These are phyloP conservation scores for Smittium culicis DNA, from an alignment of 371 early-diverging fungal species.

Conservation along the genomic window DNA sequence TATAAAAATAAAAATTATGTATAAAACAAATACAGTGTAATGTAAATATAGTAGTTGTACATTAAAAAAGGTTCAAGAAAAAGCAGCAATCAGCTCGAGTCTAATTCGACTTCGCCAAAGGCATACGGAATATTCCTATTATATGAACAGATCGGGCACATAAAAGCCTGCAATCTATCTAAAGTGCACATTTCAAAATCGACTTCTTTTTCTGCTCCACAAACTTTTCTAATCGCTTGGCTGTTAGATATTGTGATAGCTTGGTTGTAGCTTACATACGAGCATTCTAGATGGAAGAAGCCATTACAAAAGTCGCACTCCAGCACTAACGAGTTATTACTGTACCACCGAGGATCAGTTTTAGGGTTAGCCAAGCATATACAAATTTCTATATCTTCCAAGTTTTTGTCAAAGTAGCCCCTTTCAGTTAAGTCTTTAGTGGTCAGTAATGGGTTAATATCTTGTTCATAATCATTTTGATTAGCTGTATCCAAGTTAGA, in stretches of 20 bases:
- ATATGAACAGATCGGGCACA: constrained; percentile 24
- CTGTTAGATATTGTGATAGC: constrained; percentile 19
- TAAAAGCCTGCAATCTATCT: constrained; percentile 13
- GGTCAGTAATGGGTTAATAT: constrained; percentile 15
- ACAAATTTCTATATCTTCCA: constrained; percentile 28
- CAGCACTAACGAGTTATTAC: constrained; percentile 32
- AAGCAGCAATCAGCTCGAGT: constrained; percentile 15
- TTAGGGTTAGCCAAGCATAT: constrained; percentile 16
- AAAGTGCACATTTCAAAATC: constrained; percentile 10
- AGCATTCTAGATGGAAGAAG: constrained; percentile 43
- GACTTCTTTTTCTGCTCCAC: constrained; percentile 14
- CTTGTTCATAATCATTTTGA: constrained; percentile 19
- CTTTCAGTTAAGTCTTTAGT: constrained; percentile 14
- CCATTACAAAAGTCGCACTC: constrained; percentile 44
- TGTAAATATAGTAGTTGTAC: no score
- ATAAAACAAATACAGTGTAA: no score
- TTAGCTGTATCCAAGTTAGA: constrained; percentile 19
- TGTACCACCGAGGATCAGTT: constrained; percentile 15
- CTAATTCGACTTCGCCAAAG: constrained; percentile 21
- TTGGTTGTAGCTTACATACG: constrained; percentile 17
- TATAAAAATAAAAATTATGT: no score
- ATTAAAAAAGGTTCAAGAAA: no score
- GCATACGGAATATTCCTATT: constrained; percentile 11
- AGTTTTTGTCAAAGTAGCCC: background rate
- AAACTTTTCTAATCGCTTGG: constrained; percentile 19